Evolutionary conservation across 345 rosid genomes (phyloP), one percentile per base, ranked within the genome.

Genomic region (Eucalyptus camaldulensis): DNA sequence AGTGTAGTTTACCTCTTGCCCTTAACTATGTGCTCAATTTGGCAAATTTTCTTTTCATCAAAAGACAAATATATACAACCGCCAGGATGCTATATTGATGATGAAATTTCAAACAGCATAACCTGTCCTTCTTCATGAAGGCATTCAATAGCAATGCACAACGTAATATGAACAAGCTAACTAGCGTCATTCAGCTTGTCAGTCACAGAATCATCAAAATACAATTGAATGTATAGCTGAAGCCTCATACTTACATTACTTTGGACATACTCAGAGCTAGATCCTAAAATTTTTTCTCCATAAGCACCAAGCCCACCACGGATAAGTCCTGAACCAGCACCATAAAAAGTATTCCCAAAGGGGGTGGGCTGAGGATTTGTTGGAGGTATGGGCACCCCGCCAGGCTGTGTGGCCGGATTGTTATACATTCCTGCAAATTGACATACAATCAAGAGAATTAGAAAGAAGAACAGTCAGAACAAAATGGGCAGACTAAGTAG

Each of bases 261-360:
- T 94, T 97, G 99, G 90, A 98, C 99, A 87, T 97, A 98, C 91
- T 98, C 99, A 67, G 99, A 96, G 90, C 99, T 97, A 13, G 99
- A 95, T 27, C 99, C 99, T 25, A 98, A 91, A 87, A 97, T 94
- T 90, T 94, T 97, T 93, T 94, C 99, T 40, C 99, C 99, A 88
- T 97, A 98, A 51, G 99, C 99, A 85, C 99, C 99, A 88, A 97
- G 92, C 51, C 99, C 99, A 88, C 98, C 95, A 47, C 93, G 92
- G 88, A 98, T 95, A 86, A 98, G 94, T 72, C 98, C 99, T 87
- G 99, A 97, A 90, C 99, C 95, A 91, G 99, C 97, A 67, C 99
- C 99, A 87, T 94, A 95, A 91, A 98, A 98, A 37, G 98, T 69
- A 95, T 96, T 97, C 27, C 97, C 99, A 87, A 97, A 97, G 6